Percentiles rank a stretch among this genome's conserved stretches.
These are phyloP conservation scores for Cornus suecica DNA, from an alignment of 148 eudicot species.

Conservation along the genomic window DNA sequence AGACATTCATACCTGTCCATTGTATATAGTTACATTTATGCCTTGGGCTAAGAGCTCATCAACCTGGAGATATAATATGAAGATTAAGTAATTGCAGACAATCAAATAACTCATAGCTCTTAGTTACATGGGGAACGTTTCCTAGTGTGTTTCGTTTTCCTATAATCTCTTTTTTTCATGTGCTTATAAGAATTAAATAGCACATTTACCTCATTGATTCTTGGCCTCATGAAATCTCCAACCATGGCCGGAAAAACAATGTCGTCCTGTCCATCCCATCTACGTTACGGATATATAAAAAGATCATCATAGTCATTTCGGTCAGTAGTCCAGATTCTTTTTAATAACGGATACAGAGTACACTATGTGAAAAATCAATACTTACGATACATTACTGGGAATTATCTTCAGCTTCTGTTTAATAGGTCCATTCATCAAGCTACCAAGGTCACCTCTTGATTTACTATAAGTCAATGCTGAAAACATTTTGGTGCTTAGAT, in stretches of 20 bases:
- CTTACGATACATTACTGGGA: background rate
- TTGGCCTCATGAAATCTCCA: background rate
- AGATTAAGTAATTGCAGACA: background rate
- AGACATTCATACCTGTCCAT: conserved; percentile 38
- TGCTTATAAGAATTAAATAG: too few relatives aligned
- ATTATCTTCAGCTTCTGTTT: conserved; percentile 3
- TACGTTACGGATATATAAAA: background rate
- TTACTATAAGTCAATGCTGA: background rate
- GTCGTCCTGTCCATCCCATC: background rate
- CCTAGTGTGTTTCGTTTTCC: too few relatives aligned
- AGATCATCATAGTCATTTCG: background rate
- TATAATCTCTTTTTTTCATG: too few relatives aligned
- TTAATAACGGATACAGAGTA: background rate
- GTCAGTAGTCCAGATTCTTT: background rate
- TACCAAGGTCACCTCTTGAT: background rate
- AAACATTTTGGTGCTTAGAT: background rate
- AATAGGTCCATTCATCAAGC: background rate
- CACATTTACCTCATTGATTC: background rate
- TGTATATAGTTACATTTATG: conserved; percentile 16
- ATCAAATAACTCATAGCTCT: background rate
- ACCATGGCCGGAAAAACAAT: background rate
- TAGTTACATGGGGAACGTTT: too few relatives aligned
- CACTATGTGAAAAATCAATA: background rate
- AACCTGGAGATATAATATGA: conserved; percentile 24
- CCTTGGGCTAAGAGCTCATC: conserved; percentile 27